Evolutionary conservation across 73 alveolate genomes (phyloP).

Genomic region (Tetrahymena malaccensis): DNA sequence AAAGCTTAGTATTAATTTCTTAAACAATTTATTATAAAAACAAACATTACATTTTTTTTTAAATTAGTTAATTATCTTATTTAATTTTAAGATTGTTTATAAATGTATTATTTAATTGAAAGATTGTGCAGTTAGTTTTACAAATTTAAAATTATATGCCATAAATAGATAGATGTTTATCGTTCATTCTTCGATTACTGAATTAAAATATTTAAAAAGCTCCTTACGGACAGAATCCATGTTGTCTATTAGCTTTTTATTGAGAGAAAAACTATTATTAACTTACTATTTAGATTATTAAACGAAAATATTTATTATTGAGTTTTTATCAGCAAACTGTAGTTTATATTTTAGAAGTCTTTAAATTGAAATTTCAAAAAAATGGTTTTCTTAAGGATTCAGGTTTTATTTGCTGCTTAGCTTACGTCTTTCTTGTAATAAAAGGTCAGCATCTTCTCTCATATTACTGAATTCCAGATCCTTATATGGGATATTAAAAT

Average conservation of each 20-base stretch:
- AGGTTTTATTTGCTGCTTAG: background rate
- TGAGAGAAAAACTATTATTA: background rate
- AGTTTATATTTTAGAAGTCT: background rate
- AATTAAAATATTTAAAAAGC: background rate
- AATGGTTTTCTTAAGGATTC: background rate
- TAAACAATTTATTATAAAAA: too few species aligned
- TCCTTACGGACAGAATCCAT: background rate
- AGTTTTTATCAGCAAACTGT: background rate
- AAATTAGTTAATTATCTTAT: too few species aligned
- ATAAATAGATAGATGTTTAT: background rate
- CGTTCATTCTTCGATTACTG: background rate
- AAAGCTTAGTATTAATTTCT: too few species aligned
- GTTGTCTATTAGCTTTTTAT: background rate
- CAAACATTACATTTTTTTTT: too few species aligned
- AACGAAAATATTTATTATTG: background rate
- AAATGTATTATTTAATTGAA: too few species aligned
- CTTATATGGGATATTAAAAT: background rate
- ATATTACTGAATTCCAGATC: background rate
- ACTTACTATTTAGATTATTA: background rate
- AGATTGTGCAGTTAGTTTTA: background rate
- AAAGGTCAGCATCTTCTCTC: background rate
- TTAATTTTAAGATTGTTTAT: too few species aligned
- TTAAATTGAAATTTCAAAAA: background rate
- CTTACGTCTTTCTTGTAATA: background rate
- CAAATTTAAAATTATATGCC: background rate